Evolutionary conservation across 2,329 filamentous ascomycete genomes (phyloP).

Genomic region (Clarireedia monteithiana): DNA sequence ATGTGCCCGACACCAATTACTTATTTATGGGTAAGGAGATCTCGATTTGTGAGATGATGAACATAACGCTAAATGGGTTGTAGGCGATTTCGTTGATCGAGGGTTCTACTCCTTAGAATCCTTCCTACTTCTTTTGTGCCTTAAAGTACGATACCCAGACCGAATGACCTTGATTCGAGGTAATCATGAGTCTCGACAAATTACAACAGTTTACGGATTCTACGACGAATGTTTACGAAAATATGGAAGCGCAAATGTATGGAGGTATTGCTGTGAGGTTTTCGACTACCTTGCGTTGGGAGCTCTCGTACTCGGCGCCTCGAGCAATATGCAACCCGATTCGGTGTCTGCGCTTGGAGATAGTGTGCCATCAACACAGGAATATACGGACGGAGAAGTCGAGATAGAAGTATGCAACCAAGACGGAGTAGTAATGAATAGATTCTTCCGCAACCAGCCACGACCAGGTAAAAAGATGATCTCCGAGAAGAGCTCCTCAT

Average conservation of each 20-base stretch:
- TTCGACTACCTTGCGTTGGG: conserved; percentile 98
- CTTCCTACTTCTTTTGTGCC: conserved; percentile 86
- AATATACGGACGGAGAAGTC: conserved; percentile 59
- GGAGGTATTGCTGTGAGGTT: conserved; percentile 94
- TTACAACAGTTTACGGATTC: conserved; percentile 95
- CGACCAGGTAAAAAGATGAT: conserved; percentile 7
- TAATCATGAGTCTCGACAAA: conserved; percentile 93
- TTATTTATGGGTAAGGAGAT: conserved; percentile 77
- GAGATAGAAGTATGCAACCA: conserved; percentile 93
- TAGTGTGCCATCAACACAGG: conserved; percentile 37
- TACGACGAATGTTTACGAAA: conserved; percentile 96
- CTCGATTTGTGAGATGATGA: no score
- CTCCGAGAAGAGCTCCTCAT: conserved; percentile 31
- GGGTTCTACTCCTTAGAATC: conserved; percentile 98
- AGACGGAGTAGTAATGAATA: conserved; percentile 68
- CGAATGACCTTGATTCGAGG: conserved; percentile 93
- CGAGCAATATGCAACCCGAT: conserved; percentile 49
- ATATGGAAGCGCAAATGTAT: conserved; percentile 94
- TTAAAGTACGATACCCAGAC: conserved; percentile 96
- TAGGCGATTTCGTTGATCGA: conserved; percentile 93
- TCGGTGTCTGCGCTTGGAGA: conserved; percentile 33
- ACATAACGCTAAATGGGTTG: conserved; percentile 12
- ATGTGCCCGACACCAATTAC: conserved; percentile 93
- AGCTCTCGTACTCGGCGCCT: conserved; percentile 88
- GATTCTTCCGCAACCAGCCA: no score